Conservation (phyloP, 2,329 filamentous ascomycete species). For the Diplodia scrobiculata region DNA sequence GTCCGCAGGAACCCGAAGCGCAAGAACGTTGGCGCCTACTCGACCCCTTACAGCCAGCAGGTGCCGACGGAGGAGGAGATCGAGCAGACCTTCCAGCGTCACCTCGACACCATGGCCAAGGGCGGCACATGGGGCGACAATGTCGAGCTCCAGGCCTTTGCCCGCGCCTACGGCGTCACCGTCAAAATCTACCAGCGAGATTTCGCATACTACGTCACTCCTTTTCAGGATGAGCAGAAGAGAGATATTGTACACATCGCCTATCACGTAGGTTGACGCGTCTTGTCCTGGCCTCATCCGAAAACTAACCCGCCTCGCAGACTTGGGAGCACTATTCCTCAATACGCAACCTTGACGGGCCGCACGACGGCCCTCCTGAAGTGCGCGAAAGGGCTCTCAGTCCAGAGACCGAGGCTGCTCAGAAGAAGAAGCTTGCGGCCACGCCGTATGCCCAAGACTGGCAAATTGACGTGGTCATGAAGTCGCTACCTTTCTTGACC, state of each 20-base stretch:
- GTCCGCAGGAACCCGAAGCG: conserved; percentile 53
- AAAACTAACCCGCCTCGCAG: conserved; percentile 45
- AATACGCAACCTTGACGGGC: conserved; percentile 62
- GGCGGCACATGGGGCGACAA: conserved; percentile 66
- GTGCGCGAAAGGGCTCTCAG: conserved; percentile 45
- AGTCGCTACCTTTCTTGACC: conserved; percentile 55
- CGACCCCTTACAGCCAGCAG: conserved; percentile 47
- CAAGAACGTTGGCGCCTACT: conserved; percentile 55
- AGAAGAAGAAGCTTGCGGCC: conserved; percentile 43
- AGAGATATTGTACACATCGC: conserved; percentile 59
- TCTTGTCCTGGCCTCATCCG: background rate
- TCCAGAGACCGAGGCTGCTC: conserved; percentile 45
- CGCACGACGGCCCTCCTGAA: conserved; percentile 59
- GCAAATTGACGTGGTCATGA: conserved; percentile 58
- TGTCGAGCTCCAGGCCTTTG: conserved; percentile 68
- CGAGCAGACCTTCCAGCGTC: conserved; percentile 56
- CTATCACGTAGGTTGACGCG: conserved; percentile 59
- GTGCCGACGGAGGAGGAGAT: conserved; percentile 58
- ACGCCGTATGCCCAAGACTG: conserved; percentile 53
- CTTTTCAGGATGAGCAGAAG: conserved; percentile 37
- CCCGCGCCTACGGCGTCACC: conserved; percentile 61
- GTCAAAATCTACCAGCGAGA: conserved; percentile 64
- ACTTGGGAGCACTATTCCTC: conserved; percentile 69
- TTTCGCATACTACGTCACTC: conserved; percentile 55
- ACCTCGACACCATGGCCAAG: conserved; percentile 62